Percentiles rank a stretch among this genome's conserved stretches.
These are phyloP conservation scores for Fraxinus paxiana DNA, from an alignment of 305 asterid species.

Conservation along the genomic window DNA sequence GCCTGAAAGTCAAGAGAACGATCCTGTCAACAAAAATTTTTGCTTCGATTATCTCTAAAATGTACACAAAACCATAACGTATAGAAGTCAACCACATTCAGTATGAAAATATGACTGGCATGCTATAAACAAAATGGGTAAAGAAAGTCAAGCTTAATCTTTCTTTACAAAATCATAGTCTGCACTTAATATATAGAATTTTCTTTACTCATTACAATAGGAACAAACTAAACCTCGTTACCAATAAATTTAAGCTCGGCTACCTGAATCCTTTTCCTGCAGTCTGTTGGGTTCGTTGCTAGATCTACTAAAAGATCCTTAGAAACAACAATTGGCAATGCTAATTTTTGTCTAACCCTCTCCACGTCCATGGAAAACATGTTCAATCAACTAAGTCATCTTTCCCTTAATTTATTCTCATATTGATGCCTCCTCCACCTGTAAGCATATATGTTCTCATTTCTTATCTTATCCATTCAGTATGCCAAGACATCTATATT, in stretches of 20 bases:
- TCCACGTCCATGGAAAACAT: background rate
- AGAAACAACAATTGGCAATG: background rate
- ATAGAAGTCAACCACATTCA: slow-evolving; percentile 21
- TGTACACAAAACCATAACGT: background rate
- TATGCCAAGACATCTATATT: background rate
- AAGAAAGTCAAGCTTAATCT: background rate
- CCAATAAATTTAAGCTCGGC: background rate
- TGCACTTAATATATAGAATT: background rate
- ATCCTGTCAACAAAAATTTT: slow-evolving; percentile 50
- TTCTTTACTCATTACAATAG: background rate
- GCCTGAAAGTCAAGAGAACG: slow-evolving; percentile 74
- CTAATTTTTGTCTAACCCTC: background rate
- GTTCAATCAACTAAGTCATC: background rate
- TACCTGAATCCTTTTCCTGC: background rate
- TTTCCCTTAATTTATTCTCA: background rate
- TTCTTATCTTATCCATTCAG: background rate
- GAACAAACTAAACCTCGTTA: background rate
- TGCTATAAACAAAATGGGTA: slow-evolving; percentile 7
- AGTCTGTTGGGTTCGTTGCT: background rate
- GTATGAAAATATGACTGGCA: background rate
- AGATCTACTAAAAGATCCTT: background rate
- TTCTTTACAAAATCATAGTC: background rate
- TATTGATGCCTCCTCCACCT: background rate
- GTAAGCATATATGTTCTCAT: background rate
- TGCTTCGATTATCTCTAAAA: slow-evolving; percentile 14